These are phyloP conservation scores for Rhodocollybia butyracea DNA, from an alignment of 768 basidiomycete species.

Conservation along the genomic window DNA sequence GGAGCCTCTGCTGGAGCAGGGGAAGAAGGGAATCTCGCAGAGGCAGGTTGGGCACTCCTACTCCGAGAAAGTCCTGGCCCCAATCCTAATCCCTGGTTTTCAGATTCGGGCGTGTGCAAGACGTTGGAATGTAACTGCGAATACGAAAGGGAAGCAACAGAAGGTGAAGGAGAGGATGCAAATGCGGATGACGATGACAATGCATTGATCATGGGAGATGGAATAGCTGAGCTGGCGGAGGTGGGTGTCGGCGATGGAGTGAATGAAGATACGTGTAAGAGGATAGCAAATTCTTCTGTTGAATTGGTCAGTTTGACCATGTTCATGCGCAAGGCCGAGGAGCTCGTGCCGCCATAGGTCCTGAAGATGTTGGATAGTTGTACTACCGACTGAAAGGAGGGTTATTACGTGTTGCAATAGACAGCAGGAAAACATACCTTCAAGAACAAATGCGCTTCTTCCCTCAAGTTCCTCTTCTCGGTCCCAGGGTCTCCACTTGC, in stretches of 20 bases:
- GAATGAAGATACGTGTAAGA: constrained; percentile 83
- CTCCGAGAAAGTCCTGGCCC: constrained; percentile 56
- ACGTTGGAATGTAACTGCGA: constrained; percentile 16
- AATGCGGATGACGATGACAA: constrained; percentile 14
- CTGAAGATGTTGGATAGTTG: constrained; percentile 75
- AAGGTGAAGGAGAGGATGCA: not conserved
- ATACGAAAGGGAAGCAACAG: not conserved
- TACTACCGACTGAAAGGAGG: constrained; percentile 58
- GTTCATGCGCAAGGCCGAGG: constrained; percentile 59
- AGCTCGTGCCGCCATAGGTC: constrained; percentile 55
- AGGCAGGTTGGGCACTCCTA: constrained; percentile 49
- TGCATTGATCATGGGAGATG: constrained; percentile 47
- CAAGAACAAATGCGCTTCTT: constrained; percentile 77
- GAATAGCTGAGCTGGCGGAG: constrained; percentile 26
- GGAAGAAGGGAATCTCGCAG: constrained; percentile 31
- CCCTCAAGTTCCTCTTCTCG: constrained; percentile 63
- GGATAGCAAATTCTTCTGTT: constrained; percentile 84
- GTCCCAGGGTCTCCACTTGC: constrained; percentile 38
- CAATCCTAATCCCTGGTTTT: constrained; percentile 36
- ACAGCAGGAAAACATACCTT: constrained; percentile 49
- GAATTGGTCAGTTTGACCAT: constrained; percentile 77
- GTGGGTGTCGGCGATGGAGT: constrained; percentile 48
- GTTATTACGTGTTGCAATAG: not conserved
- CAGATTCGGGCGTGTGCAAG: constrained; percentile 29
- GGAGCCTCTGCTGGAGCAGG: constrained; percentile 37